Base-by-base conservation (phyloP, 257 asterid species). In the Ballota nigra region DNA sequence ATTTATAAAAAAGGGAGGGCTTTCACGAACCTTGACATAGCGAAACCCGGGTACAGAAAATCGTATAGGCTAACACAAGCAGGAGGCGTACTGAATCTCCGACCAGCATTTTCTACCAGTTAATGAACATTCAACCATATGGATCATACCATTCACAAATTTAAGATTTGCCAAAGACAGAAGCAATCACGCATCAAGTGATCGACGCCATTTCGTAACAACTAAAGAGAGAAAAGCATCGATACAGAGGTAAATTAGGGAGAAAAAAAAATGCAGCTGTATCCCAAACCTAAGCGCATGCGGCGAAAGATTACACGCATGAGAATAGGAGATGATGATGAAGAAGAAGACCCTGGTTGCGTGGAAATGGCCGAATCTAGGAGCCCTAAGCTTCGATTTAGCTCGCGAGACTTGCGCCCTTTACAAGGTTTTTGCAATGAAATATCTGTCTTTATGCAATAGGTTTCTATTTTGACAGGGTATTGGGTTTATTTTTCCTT, bases 21-120 rank as follows among this genome's bases (percentile, higher is more conserved):
- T 12, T 36, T 29, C 3, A 62, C 79, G 62, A 41, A 84, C 86
- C 89, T 82, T 66, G 77, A 79, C 89, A 84, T 84, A 65, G 78
- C 77, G 85, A 79, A 65, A 76, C 69, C 24, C 23, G 70, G 63
- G 64, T 7, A 49, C 20, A 26, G 29, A 75, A 61, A 28, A 26
- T 41, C 33, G 26, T 16, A 43, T 24, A 41, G 51, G 67, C 66
- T 68, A 75, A 75, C 72, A 74, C 23, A 74, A 40, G 72, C 67
- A 55, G 57, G 67, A 34, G 68, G 66, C 56, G 58, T 19, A 52
- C 23, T 47, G 81, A 68, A 73, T 61, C 11, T 56, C 69, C 84
- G 82, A 70, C 62, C 71, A 68, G 84, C 87, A 83, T 79, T 69
- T 79, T 79, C 78, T 19, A 60, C 18, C 51, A 68, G 66, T 29